Evolutionary conservation across 2,329 filamentous ascomycete species (phyloP).

Genomic region (Ascocoryne sarcoides): DNA sequence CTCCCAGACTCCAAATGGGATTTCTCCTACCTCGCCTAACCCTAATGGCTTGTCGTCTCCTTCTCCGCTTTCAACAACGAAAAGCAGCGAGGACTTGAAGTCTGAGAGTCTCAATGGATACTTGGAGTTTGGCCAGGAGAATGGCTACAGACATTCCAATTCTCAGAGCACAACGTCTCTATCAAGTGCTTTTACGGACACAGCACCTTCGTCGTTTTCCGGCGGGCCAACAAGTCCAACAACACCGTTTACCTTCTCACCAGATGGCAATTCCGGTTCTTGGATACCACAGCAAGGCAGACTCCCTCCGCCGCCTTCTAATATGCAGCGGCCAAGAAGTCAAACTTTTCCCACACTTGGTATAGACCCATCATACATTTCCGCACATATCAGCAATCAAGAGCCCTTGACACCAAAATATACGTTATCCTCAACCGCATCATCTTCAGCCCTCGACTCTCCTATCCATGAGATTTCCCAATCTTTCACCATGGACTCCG

Average conservation of each 20-base stretch:
- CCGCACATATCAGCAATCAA: constrained; percentile 37
- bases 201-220: constrained; percentile 58
- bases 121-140: constrained; percentile 48
- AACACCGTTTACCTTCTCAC: constrained; percentile 66
- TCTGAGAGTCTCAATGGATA: constrained; percentile 47
- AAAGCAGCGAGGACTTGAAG: constrained; percentile 57
- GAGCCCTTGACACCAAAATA: constrained; percentile 48
- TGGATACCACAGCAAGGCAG: constrained; percentile 50
- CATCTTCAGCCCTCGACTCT: constrained; percentile 39
- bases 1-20: constrained; percentile 53
- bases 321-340: constrained; percentile 68
- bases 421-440: constrained; percentile 28
- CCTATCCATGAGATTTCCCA: constrained; percentile 38
- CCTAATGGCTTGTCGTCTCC: constrained; percentile 54
- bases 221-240: constrained; percentile 64
- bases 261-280: constrained; percentile 55
- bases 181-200: constrained; percentile 58
- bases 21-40: constrained; percentile 63
- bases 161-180: constrained; percentile 60
- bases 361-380: constrained; percentile 45
- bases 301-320: constrained; percentile 33
- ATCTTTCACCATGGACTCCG: constrained; percentile 28
- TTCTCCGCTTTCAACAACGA: constrained; percentile 61
- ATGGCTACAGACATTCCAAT: constrained; percentile 51
- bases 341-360: constrained; percentile 76